Conservation (phyloP, 2,329 filamentous ascomycete species). For the Ophiocordyceps camponoti-leonardi region DNA sequence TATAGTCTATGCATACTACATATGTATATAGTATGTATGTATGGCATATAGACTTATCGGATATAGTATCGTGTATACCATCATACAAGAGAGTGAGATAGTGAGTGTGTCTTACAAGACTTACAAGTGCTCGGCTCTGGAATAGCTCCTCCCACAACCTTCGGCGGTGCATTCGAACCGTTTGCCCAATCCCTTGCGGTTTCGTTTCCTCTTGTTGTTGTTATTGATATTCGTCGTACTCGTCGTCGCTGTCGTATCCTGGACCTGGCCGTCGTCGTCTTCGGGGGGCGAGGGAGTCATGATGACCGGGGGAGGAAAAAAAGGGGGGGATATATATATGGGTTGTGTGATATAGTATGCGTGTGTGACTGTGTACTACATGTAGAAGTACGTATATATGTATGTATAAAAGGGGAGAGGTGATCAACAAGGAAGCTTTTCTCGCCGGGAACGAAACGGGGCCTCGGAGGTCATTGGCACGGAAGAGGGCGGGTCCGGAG, state of each 20-base stretch:
- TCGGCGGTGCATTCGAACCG: constrained; percentile 71
- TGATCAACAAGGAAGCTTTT: background rate
- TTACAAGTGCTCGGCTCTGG: constrained; percentile 85
- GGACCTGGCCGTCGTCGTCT: background rate
- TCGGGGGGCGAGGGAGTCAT: background rate
- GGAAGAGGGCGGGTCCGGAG: background rate
- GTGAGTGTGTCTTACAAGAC: constrained; percentile 5
- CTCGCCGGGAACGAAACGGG: background rate
- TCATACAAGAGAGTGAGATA: too few species aligned
- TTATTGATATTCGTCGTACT: too few species aligned
- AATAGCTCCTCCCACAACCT: constrained; percentile 91
- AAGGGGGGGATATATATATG: too few species aligned
- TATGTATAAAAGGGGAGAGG: background rate
- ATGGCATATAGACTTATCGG: too few species aligned
- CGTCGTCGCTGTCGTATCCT: background rate
- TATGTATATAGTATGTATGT: too few species aligned
- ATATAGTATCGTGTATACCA: too few species aligned
- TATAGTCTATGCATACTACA: background rate
- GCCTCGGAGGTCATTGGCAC: too few species aligned
- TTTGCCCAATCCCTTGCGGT: constrained; percentile 65
- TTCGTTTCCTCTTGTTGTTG: constrained; percentile 49
- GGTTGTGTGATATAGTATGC: too few species aligned
- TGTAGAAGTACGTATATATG: too few species aligned
- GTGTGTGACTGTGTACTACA: too few species aligned
- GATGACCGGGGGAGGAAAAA: too few species aligned